Evolutionary conservation across 2,329 filamentous ascomycete genomes (phyloP).

Genomic region (Hymenoscyphus repandus): DNA sequence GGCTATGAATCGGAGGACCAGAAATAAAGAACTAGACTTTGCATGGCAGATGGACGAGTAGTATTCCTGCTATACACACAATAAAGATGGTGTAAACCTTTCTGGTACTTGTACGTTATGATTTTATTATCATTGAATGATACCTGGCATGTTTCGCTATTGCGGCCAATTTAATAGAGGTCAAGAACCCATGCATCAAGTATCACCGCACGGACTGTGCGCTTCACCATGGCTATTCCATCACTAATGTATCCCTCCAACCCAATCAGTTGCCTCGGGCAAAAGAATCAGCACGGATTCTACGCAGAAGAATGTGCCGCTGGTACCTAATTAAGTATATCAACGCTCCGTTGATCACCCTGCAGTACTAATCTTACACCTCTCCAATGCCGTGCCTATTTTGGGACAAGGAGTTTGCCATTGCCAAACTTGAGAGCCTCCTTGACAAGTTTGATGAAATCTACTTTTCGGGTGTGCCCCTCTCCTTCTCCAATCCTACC

Average conservation of each 20-base stretch:
- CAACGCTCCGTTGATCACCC: conserved; percentile 11
- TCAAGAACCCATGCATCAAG: too few relatives aligned
- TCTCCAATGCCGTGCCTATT: conserved; percentile 10
- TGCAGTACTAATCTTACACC: background rate
- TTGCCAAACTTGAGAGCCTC: conserved; percentile 46
- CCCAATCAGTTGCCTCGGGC: too few relatives aligned
- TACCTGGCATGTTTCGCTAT: background rate
- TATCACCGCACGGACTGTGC: too few relatives aligned
- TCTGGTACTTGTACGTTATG: too few relatives aligned
- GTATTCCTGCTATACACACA: background rate
- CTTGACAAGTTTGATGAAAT: conserved; percentile 57
- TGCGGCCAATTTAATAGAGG: too few relatives aligned
- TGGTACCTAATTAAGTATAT: background rate
- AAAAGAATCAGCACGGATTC: background rate
- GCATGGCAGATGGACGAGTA: conserved; percentile 96
- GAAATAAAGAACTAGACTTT: conserved; percentile 78
- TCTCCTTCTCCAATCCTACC: conserved; percentile 46
- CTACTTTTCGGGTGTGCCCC: conserved; percentile 45
- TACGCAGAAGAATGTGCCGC: background rate
- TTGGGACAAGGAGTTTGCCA: conserved; percentile 45
- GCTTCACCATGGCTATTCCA: too few relatives aligned
- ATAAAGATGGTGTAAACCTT: background rate
- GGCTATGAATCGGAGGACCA: conserved; percentile 70
- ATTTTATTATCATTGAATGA: background rate
- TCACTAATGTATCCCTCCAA: too few relatives aligned